Evolutionary conservation across 2,329 filamentous ascomycete genomes (phyloP), one percentile per base, ranked within the genome.

Genomic region (Scytalidium sp.): DNA sequence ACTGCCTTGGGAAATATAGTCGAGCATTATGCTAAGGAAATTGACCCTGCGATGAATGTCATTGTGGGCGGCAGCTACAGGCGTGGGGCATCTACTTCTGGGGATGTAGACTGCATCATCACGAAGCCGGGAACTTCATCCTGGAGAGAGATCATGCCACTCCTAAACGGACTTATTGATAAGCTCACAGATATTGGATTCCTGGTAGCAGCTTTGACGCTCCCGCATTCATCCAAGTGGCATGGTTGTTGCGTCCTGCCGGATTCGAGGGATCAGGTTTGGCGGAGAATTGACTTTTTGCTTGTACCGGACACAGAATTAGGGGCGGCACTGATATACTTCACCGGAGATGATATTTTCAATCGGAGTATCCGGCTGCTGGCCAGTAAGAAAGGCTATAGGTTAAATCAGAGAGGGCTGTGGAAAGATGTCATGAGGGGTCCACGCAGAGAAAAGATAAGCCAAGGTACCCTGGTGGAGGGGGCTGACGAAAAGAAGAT

Each of bases 321-420:
- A 45, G 93, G 93, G 1, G 92, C 89, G 0, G 91, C 92, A 0
- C 66, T 97, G 53, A 79, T 97, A n/a, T 97, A 97, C 64, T 97
- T 97, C 63, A 97, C 93, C 0, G 93, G 93, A 1, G 94, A 97
- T 58, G 92, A 96, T 64, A 87, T 96, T 27, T 97, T 97, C 72
- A 97, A 97, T 66, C 77, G 92, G 15, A 95, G 89, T 62, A 81
- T 97, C 66, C 74, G 93, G 55, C 70, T 95, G 15, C 67, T 97
- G 55, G 90, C 91, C 13, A 81, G 83, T 36, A 90, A 83, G 68
- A 94, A 89, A 69, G 81, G 83, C 0, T 91, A 95, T 89, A 73
- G 88, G 45, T 65, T 97, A 48, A 97, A 96, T 59, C 92, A 97
- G 68, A 75, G 80, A 23, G 93, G 91, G 0, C 66, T 97, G 49